Conservation (phyloP, 306 rosid species). For the Clitoria ternatea region DNA sequence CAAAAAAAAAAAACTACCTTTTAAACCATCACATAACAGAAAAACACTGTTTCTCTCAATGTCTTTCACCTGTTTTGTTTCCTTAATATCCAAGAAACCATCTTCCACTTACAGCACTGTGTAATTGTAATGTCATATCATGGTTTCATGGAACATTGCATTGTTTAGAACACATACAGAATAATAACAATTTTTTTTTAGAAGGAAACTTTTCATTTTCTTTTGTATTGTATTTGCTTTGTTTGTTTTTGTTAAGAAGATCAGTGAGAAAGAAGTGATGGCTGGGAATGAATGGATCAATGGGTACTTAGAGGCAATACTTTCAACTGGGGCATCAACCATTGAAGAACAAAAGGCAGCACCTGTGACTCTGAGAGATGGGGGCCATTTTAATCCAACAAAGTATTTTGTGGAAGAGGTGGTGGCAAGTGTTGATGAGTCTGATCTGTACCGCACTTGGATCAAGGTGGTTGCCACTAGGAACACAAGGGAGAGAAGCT, state of each 20-base stretch:
- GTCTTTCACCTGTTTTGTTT: not conserved
- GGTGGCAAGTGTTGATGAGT: slow-evolving; percentile 82
- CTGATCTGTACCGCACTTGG: slow-evolving; percentile 89
- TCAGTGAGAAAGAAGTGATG: slow-evolving; percentile 32
- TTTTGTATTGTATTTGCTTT: not conserved
- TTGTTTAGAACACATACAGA: not conserved
- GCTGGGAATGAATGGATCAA: slow-evolving; percentile 97
- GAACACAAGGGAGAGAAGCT: slow-evolving; percentile 82
- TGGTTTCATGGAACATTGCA: not conserved
- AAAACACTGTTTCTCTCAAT: not conserved
- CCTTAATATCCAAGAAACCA: slow-evolving; percentile 25
- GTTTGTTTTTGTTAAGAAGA: not conserved
- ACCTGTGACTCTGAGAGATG: slow-evolving; percentile 47
- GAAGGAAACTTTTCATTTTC: too few relatives aligned
- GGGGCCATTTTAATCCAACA: slow-evolving; percentile 76
- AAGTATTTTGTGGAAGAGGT: slow-evolving; percentile 95
- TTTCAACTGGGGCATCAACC: slow-evolving; percentile 68
- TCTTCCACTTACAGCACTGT: not conserved
- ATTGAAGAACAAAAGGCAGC: slow-evolving; percentile 72
- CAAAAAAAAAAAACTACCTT: not conserved
- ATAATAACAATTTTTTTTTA: not conserved
- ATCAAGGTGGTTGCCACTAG: slow-evolving; percentile 93
- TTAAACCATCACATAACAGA: not conserved
- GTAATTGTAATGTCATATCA: too few relatives aligned
- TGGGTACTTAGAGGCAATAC: slow-evolving; percentile 86